Base-by-base conservation (phyloP, 2,329 filamentous ascomycete species). In the Cadophora malorum region DNA sequence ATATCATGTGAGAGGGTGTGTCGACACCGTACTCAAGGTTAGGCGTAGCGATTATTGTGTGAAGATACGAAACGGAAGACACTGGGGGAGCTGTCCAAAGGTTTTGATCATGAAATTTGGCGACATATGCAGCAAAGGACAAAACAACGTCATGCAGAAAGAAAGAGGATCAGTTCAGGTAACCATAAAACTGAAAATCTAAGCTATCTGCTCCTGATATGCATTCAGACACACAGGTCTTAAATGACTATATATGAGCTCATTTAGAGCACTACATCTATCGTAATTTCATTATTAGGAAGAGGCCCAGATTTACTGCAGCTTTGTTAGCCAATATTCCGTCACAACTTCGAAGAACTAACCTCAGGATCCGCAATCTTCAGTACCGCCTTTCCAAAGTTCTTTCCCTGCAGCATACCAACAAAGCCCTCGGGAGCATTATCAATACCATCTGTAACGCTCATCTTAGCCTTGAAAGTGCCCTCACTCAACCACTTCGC, bases 321-420 rank as follows among this genome's bases (percentile, higher is more conserved):
- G 14, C 1, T 16, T 5, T 25, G 23, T 58, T 58, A 58, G 55
- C 33, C 33, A 12, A 35, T 9, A 10, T 6, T 35, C 53, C 28
- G 19, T 33, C 33, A 58, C 55, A 58, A 9, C n/a, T 38, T 58
- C 55, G 33, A 58, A 2, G 5, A n/a, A 68, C 67, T 38, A 60
- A 66, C 64, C 64, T 69, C 67, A 41, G 69, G 19, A 71, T 77
- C 74, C 31, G 75, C 74, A 72, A 90, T 87, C 82, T 90, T 88
- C 76, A 91, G 75, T n/a, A 91, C 83, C 19, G 90, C 88, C 83
- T 92, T 93, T 64, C 90, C 90, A 77, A 90, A 89, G 79, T 92
- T 92, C 80, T 89, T 85, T 28, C 90, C 90, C 70, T 84, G 79
- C 69, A 92, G 83, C 81, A 92, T 87, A 16, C 88, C 89, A 65